Evolutionary conservation across 2,329 filamentous ascomycete genomes (phyloP).

Genomic region (Fusarium coffeatum): DNA sequence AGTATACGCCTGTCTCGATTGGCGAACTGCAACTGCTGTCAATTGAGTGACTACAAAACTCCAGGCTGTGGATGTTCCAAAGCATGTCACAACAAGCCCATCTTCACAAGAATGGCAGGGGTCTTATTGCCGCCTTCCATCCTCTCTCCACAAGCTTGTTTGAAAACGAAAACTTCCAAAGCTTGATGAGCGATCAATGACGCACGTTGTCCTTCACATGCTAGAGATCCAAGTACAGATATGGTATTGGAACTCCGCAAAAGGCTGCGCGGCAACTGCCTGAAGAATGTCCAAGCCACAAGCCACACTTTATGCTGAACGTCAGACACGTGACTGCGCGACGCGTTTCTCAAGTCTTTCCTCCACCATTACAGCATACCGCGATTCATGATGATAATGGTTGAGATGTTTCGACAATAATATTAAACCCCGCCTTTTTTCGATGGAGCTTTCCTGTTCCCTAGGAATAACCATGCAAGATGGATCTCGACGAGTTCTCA

Average conservation of each 20-base stretch:
- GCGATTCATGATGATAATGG: constrained; percentile 4
- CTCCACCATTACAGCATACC: constrained; percentile 12
- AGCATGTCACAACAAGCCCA: not conserved
- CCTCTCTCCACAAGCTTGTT: constrained; percentile 20
- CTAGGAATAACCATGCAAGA: constrained; percentile 38
- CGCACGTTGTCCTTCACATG: constrained; percentile 44
- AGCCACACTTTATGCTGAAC: not conserved
- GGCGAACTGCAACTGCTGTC: not conserved
- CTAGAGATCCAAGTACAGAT: constrained; percentile 22
- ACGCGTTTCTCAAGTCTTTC: constrained; percentile 36
- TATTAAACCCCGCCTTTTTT: constrained; percentile 12
- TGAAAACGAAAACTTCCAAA: not conserved
- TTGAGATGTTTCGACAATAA: constrained; percentile 11
- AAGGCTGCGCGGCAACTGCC: constrained; percentile 14
- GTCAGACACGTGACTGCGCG: constrained; percentile 48
- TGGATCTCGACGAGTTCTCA: constrained; percentile 68
- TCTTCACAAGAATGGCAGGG: not conserved
- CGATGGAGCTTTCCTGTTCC: constrained; percentile 38
- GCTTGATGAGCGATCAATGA: constrained; percentile 37
- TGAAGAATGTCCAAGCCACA: not conserved
- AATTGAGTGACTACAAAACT: not conserved
- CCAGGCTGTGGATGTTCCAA: not conserved
- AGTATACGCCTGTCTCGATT: not conserved
- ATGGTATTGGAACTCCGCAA: constrained; percentile 16
- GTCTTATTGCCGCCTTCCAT: not conserved